phyloP scores from a whole-genome alignment of 2,329 filamentous ascomycete genomes.

The Fusarium pininemorale region DNA sequence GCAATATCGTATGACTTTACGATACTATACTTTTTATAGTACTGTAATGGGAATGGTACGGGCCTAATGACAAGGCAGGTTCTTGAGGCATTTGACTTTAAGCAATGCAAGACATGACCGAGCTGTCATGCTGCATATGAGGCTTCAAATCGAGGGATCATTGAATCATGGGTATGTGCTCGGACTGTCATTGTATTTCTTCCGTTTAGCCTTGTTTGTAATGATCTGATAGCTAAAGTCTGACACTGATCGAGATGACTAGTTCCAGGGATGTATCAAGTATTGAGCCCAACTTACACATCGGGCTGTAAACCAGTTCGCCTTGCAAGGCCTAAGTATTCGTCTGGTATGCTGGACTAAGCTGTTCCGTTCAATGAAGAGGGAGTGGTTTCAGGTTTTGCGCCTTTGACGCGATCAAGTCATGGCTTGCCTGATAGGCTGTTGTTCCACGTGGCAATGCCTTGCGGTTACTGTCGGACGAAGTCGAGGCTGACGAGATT shows the following conservation, averaged over 20 bases:
- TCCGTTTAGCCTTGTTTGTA: background rate
- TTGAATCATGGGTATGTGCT: background rate
- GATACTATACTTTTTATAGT: background rate
- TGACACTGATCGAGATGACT: background rate
- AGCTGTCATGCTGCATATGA: background rate
- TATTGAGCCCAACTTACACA: background rate
- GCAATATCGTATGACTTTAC: background rate
- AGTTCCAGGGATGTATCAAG: background rate
- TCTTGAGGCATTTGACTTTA: background rate
- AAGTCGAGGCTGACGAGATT: background rate
- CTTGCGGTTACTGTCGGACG: background rate
- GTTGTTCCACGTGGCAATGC: background rate
- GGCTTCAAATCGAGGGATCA: background rate
- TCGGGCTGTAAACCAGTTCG: background rate
- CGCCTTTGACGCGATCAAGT: background rate
- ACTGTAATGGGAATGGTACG: background rate
- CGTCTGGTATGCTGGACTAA: background rate
- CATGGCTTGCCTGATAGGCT: background rate
- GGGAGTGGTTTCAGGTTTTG: background rate
- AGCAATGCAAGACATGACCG: background rate
- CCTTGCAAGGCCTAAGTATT: no score
- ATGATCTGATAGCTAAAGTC: background rate
- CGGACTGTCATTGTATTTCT: background rate
- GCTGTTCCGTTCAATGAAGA: background rate
- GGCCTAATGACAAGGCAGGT: background rate